A percentile compares a stretch with the other conserved stretches of the same genome.
Conservation (phyloP, 108 stramenopile species). For the Cylindrotheca closterium region DNA sequence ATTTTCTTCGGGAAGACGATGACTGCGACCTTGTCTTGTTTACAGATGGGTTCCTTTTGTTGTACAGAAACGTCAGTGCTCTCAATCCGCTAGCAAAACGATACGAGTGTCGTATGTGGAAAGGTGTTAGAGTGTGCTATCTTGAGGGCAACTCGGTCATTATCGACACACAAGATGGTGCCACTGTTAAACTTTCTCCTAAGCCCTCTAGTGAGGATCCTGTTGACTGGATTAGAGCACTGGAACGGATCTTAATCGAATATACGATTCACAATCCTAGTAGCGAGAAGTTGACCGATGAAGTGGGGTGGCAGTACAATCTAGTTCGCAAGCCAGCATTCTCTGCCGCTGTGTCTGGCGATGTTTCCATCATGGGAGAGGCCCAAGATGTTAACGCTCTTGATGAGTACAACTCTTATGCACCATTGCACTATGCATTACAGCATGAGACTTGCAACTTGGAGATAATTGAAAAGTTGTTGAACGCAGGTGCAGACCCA, state of each 20-base stretch:
- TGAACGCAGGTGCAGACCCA: conserved; percentile 37
- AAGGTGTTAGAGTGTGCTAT: conserved; percentile 17
- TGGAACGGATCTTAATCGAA: conserved; percentile 7
- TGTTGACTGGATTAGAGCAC: conserved; percentile 11
- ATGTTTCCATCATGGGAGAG: conserved; percentile 15
- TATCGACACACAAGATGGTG: conserved; percentile 8
- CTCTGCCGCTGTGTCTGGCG: conserved; percentile 30
- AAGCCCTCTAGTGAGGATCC: conserved; percentile 1
- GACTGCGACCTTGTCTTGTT: conserved; percentile 35
- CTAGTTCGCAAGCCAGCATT: conserved; percentile 35
- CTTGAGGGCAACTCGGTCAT: background rate
- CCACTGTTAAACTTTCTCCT: conserved; percentile 11
- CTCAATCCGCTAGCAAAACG: conserved; percentile 18
- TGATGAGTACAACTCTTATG: conserved; percentile 35
- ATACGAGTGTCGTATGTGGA: conserved; percentile 34
- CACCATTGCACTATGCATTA: conserved; percentile 47
- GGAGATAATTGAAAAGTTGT: conserved; percentile 22
- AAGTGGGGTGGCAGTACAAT: conserved; percentile 42
- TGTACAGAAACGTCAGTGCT: conserved; percentile 6
- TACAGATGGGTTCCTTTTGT: conserved; percentile 47
- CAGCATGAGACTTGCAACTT: conserved; percentile 16
- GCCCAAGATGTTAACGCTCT: conserved; percentile 24
- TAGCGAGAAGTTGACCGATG: conserved; percentile 1
- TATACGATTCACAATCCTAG: background rate
- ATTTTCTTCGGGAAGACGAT: conserved; percentile 8